These are phyloP conservation scores for Penicillium ochrochloron DNA, from an alignment of 495 filamentous ascomycete genomes.

Conservation along the genomic window DNA sequence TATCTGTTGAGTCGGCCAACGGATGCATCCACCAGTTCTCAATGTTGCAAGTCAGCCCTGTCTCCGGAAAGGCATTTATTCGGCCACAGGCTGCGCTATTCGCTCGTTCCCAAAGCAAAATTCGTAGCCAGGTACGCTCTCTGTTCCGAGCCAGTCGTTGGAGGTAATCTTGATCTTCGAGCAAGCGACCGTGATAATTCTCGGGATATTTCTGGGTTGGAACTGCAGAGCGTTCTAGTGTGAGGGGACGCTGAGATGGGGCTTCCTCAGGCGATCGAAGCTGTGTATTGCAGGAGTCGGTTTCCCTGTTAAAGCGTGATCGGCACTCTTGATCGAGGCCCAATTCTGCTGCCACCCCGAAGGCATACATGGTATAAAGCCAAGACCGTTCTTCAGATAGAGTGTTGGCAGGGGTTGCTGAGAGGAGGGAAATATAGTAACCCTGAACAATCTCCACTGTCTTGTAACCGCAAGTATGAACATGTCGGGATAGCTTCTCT, in stretches of 20 bases:
- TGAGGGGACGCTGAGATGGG: background rate
- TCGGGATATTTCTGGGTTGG: background rate
- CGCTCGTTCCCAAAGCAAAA: constrained; percentile 36
- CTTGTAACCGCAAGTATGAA: constrained; percentile 59
- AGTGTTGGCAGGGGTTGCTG: constrained; percentile 31
- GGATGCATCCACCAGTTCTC: constrained; percentile 35
- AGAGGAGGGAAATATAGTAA: constrained; percentile 36
- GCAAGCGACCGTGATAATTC: background rate
- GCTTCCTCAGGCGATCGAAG: background rate
- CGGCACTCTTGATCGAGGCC: constrained; percentile 28
- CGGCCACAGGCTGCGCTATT: constrained; percentile 36
- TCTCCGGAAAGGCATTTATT: constrained; percentile 32
- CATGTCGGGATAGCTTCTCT: constrained; percentile 60
- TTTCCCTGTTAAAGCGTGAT: background rate
- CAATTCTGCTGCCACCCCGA: constrained; percentile 31
- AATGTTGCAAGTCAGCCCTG: constrained; percentile 25
- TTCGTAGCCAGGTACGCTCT: constrained; percentile 35
- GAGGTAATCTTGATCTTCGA: background rate
- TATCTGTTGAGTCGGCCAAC: constrained; percentile 32
- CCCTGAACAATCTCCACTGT: constrained; percentile 65
- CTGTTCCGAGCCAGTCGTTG: constrained; percentile 30
- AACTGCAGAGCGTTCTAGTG: background rate
- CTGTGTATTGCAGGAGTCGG: background rate
- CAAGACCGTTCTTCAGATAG: constrained; percentile 32
- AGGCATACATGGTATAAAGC: constrained; percentile 37